These are phyloP conservation scores for Bipolaris oryzae DNA, from an alignment of 2,329 filamentous ascomycete species.

Conservation along the genomic window DNA sequence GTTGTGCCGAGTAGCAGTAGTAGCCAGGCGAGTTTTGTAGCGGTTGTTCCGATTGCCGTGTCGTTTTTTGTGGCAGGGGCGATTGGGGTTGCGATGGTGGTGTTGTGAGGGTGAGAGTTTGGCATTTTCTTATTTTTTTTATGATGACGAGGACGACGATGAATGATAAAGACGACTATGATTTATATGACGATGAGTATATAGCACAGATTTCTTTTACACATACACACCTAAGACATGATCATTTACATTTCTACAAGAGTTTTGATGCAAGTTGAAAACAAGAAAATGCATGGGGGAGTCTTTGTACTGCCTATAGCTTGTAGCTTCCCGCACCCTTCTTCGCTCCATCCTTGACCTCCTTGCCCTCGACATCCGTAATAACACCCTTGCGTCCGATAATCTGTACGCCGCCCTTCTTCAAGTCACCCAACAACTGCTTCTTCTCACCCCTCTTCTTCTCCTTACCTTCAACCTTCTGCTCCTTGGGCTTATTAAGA, in stretches of 20 bases:
- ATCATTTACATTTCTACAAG: neutral
- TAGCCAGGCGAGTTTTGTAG: constrained; percentile 34
- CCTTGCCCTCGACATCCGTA: constrained; percentile 81
- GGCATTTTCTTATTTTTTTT: neutral
- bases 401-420: constrained; percentile 86
- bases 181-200: neutral
- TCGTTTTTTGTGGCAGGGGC: constrained; percentile 37
- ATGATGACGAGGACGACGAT: neutral
- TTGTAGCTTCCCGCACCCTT: constrained; percentile 44
- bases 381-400: constrained; percentile 90
- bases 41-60: constrained; percentile 37
- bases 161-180: neutral
- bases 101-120: constrained; percentile 37
- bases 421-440: constrained; percentile 69
- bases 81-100: constrained; percentile 49
- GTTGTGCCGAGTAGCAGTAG: constrained; percentile 42
- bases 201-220: neutral
- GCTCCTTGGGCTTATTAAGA: constrained; percentile 52
- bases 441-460: constrained; percentile 66
- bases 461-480: constrained; percentile 48
- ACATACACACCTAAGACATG: neutral
- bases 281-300: neutral
- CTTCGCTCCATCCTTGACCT: constrained; percentile 55
- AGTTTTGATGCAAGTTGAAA: neutral
- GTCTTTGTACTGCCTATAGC: constrained; percentile 22